Base-by-base conservation (phyloP, 345 rosid genomes). In the Ceriops zippeliana region DNA sequence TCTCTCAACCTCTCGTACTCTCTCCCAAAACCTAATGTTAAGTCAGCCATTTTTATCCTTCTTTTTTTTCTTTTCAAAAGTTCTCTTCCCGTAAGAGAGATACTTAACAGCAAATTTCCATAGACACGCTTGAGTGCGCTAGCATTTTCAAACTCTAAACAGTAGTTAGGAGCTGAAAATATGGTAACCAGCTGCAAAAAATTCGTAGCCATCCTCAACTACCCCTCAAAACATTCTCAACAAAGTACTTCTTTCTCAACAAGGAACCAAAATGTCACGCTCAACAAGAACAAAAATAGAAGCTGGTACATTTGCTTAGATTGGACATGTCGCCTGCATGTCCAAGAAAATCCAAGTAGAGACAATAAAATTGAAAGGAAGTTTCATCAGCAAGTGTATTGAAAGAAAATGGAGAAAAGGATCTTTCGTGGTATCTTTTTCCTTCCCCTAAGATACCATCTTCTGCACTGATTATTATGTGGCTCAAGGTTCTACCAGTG, bases 101-200 rank as follows among this genome's bases (percentile, higher is more conserved):
- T n/a, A n/a, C n/a, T n/a, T n/a, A n/a, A n/a, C n/a, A n/a, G n/a
- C 71, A 84, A 72, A 56, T 77, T 82, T 7, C 77, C 68, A 64
- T 84, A 81, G 64, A 82, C 84, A 9, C 71, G 70, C 87, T 78
- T 82, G 27, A 82, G 42, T 5, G 87, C 85, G n/a, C 84, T 82
- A 0, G 85, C 84, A 70, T 84, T 84, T 38, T 82, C 68, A 16
- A 82, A 84, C 75, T 84, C 85, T 62, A 83, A 83, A 5, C 82
- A 81, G 67, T 81, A 84, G 72, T 84, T 84, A 46, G 87, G 87
- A 20, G 82, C 85, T 32, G 85, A 83, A 68, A 83, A 81, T 67
- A 81, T 77, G 65, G 85, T 84, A n/a, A 84, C 87, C 68, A 84
- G 70, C 54, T 73, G 85, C 87, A 6, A 84, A 84, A 72, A 82